These are phyloP conservation scores for Pseudocercospora ulei DNA, from an alignment of 2,329 filamentous ascomycete species.

Conservation along the genomic window DNA sequence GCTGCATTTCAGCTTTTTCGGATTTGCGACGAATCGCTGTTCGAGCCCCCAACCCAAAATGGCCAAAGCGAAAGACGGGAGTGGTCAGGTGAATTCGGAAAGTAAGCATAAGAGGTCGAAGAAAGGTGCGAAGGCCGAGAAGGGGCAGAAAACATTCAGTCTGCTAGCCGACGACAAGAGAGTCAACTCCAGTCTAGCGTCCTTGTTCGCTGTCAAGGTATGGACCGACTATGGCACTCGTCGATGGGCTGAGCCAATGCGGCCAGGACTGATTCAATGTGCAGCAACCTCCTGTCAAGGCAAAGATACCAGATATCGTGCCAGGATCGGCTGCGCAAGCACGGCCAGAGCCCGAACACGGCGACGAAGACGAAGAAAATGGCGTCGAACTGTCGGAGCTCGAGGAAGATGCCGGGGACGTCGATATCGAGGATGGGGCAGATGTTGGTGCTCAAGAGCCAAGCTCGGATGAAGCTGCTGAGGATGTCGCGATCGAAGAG, in stretches of 20 bases:
- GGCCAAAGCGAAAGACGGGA: constrained; percentile 21
- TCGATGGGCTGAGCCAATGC: no score
- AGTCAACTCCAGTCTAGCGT: constrained; percentile 40
- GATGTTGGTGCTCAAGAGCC: constrained; percentile 21
- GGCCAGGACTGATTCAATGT: constrained; percentile 29
- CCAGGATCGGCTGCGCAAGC: constrained; percentile 2
- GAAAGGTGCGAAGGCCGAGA: constrained; percentile 9
- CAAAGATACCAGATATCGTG: constrained; percentile 11
- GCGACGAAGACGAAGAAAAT: constrained; percentile 34
- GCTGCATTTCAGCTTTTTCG: no score
- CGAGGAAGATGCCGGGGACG: constrained; percentile 17
- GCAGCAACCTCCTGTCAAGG: constrained; percentile 30
- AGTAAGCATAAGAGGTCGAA: constrained; percentile 20
- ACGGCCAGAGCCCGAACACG: constrained; percentile 23
- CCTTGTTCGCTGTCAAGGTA: constrained; percentile 39
- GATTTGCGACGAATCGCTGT: no score
- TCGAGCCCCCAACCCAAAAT: no score
- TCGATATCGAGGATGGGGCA: constrained; percentile 24
- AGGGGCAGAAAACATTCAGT: constrained; percentile 20
- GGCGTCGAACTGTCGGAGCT: constrained; percentile 22
- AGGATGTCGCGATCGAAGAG: constrained; percentile 21
- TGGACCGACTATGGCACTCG: constrained; percentile 24
- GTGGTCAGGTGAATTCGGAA: constrained; percentile 17
- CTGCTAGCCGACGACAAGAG: constrained; percentile 33
- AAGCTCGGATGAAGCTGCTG: constrained; percentile 20